Conservation (phyloP, 768 basidiomycete species). For the Hypsizygus marmoreus region DNA sequence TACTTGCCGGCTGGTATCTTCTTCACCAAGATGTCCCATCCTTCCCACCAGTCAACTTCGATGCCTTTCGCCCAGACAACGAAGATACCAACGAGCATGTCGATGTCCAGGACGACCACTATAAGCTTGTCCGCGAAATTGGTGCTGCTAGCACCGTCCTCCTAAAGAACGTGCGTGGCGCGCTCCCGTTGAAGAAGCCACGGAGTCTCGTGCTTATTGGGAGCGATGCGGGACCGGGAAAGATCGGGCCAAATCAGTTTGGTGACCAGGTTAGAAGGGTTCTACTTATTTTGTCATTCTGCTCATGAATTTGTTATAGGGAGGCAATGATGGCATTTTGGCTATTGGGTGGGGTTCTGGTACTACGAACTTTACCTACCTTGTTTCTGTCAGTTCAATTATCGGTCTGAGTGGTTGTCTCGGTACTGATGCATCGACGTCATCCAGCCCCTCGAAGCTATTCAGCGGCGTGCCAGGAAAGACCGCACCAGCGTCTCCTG, state of each 20-base stretch:
- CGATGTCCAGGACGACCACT: conserved; percentile 73
- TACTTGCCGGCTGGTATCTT: conserved; percentile 71
- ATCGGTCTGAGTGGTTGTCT: too few species aligned
- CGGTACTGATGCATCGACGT: too few species aligned
- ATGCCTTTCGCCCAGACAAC: conserved; percentile 57
- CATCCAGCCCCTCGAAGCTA: conserved; percentile 84
- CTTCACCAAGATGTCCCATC: conserved; percentile 61
- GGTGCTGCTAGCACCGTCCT: conserved; percentile 75
- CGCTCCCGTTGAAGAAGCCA: conserved; percentile 61
- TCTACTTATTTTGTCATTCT: neutral
- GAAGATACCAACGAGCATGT: conserved; percentile 58
- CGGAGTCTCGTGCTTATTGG: conserved; percentile 64
- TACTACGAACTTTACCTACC: conserved; percentile 76
- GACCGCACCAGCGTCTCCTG: conserved; percentile 69
- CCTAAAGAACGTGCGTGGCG: conserved; percentile 66
- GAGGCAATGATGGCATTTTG: conserved; percentile 67
- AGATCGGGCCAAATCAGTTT: conserved; percentile 71
- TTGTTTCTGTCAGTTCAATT: conserved; percentile 57
- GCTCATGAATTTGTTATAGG: conserved; percentile 19
- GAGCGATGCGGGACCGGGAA: conserved; percentile 64
- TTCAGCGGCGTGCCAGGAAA: conserved; percentile 69
- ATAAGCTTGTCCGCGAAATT: conserved; percentile 66
- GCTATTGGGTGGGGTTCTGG: conserved; percentile 96
- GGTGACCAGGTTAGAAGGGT: conserved; percentile 44
- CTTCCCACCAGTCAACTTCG: conserved; percentile 73